Percentiles rank a stretch among this genome's conserved stretches.
Conservation (phyloP, 2,329 filamentous ascomycete genomes). For the Macroventuria anomochaeta region DNA sequence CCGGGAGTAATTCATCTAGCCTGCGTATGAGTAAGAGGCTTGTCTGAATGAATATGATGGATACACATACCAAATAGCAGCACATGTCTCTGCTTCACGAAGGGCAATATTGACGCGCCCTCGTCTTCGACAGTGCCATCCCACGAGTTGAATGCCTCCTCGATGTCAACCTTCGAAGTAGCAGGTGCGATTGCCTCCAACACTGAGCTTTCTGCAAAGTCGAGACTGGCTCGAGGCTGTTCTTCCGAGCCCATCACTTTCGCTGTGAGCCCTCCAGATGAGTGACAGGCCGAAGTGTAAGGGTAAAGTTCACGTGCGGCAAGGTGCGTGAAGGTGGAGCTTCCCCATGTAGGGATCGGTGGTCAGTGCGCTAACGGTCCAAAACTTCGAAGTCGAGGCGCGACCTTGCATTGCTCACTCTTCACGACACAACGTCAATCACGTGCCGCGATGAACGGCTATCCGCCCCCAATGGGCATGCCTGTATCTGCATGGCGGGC, state of each 20-base stretch:
- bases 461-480: slow-evolving; percentile 56
- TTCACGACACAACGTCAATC: background rate
- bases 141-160: slow-evolving; percentile 52
- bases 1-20: slow-evolving; percentile 74
- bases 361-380: slow-evolving; percentile 10
- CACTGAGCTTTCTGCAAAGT: slow-evolving; percentile 49
- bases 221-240: slow-evolving; percentile 40
- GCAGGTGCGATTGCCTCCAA: slow-evolving; percentile 50
- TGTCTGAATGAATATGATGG: slow-evolving; percentile 48
- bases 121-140: slow-evolving; percentile 54
- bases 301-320: slow-evolving; percentile 25
- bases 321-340: slow-evolving; percentile 16
- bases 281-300: background rate
- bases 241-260: slow-evolving; percentile 23
- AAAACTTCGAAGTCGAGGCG: slow-evolving; percentile 9
- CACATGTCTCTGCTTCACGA: slow-evolving; percentile 66
- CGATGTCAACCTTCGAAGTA: slow-evolving; percentile 44
- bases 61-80: slow-evolving; percentile 72
- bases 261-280: slow-evolving; percentile 2
- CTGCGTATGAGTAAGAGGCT: slow-evolving; percentile 59
- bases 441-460: slow-evolving; percentile 63
- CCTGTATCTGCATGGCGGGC: slow-evolving; percentile 71
- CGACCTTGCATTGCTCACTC: background rate
- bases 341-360: slow-evolving; percentile 6
- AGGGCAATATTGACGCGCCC: slow-evolving; percentile 58